These are phyloP conservation scores for Tothia fuscella DNA, from an alignment of 2,329 filamentous ascomycete species.

Conservation along the genomic window DNA sequence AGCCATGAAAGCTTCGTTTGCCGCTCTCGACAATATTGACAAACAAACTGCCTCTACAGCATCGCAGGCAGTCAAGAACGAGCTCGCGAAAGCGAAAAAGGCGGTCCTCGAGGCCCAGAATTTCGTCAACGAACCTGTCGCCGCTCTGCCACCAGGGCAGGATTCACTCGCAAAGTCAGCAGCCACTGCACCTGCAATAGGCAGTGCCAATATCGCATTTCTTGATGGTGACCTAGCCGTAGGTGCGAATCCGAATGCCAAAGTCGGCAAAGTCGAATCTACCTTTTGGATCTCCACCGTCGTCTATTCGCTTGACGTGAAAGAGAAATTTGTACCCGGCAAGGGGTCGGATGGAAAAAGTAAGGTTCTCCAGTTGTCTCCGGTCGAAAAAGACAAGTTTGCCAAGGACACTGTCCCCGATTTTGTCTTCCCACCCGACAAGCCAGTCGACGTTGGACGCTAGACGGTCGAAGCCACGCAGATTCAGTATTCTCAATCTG, in stretches of 20 bases:
- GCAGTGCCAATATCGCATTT: constrained; percentile 22
- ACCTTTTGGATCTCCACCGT: constrained; percentile 25
- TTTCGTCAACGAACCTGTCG: background rate
- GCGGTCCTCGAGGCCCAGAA: background rate
- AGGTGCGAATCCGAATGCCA: constrained; percentile 19
- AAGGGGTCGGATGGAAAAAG: constrained; percentile 1
- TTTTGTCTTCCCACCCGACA: constrained; percentile 1
- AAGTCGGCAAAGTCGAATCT: constrained; percentile 17
- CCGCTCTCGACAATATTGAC: background rate
- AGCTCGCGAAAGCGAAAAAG: background rate
- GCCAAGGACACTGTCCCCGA: background rate
- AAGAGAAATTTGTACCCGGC: constrained; percentile 7
- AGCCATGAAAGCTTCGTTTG: background rate
- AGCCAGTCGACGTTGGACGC: background rate
- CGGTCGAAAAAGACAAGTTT: background rate
- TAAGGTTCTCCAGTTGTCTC: background rate
- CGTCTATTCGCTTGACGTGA: constrained; percentile 15
- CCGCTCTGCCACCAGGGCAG: background rate
- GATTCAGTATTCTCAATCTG: constrained; percentile 29
- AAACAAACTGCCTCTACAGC: background rate
- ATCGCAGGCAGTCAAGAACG: background rate
- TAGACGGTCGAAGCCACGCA: constrained; percentile 19
- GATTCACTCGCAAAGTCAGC: no score
- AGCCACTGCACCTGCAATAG: constrained; percentile 10
- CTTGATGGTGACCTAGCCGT: constrained; percentile 15